Conservation (phyloP, 1,284 basidiomycete genomes). For the Erythrobasidium hasegawianum region DNA sequence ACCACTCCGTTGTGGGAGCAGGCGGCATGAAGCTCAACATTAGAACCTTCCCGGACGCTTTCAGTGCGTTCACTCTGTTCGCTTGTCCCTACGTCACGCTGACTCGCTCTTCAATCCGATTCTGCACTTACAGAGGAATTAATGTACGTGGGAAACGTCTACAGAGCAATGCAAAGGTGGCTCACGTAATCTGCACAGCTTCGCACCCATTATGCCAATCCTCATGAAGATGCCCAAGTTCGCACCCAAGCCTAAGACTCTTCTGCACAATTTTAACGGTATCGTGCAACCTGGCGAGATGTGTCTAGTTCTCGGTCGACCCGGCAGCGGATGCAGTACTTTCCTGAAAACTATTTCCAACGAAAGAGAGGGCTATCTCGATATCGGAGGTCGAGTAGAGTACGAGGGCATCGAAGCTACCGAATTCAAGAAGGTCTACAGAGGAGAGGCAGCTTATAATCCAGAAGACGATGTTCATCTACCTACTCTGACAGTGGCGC, state of each 20-base stretch:
- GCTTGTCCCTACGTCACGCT: background rate
- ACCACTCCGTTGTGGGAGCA: conserved; percentile 65
- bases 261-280: conserved; percentile 61
- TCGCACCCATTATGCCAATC: conserved; percentile 55
- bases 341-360: conserved; percentile 50
- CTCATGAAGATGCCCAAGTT: conserved; percentile 44
- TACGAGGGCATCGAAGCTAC: conserved; percentile 57
- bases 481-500: conserved; percentile 59
- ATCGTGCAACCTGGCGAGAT: conserved; percentile 64
- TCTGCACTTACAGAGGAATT: no score
- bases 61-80: conserved; percentile 42
- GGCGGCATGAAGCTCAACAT: conserved; percentile 58
- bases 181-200: background rate
- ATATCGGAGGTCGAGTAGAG: conserved; percentile 55
- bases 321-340: conserved; percentile 49
- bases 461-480: conserved; percentile 57
- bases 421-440: conserved; percentile 55
- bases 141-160: no score
- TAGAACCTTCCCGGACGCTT: conserved; percentile 62
- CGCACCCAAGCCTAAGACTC: conserved; percentile 44
- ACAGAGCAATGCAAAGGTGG: no score
- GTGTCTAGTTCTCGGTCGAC: conserved; percentile 57
- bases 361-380: conserved; percentile 47
- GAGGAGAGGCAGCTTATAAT: conserved; percentile 63
- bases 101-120: no score